Evolutionary conservation across 495 filamentous ascomycete species (phyloP).

Genomic region (Schizothecium vesticola): DNA sequence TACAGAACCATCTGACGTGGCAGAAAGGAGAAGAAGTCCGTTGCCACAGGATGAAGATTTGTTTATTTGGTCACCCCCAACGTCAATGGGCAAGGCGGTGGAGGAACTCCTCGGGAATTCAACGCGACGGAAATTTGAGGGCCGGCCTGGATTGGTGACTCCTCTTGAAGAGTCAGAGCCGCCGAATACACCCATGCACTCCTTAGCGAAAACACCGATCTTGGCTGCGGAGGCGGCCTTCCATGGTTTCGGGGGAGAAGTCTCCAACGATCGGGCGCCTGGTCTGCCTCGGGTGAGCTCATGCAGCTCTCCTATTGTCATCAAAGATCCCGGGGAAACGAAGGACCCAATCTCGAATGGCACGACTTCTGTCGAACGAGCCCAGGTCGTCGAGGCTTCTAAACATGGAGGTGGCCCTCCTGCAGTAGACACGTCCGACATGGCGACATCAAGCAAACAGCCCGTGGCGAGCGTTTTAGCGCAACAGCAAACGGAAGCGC

Average conservation of each 20-base stretch:
- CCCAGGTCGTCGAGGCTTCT: background rate
- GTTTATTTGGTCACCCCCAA: background rate
- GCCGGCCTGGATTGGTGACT: background rate
- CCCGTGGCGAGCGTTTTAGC: background rate
- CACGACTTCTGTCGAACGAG: background rate
- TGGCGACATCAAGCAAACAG: background rate
- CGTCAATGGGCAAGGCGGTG: background rate
- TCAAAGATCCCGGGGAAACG: background rate
- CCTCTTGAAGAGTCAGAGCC: background rate
- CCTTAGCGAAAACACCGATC: background rate
- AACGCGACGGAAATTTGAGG: background rate
- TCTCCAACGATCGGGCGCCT: background rate
- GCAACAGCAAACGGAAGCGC: background rate
- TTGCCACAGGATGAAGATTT: background rate
- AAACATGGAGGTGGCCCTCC: background rate
- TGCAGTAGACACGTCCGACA: background rate
- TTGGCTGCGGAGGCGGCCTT: background rate
- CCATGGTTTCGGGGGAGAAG: background rate
- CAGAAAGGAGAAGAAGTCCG: background rate
- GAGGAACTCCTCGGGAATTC: background rate
- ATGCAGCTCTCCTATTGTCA: background rate
- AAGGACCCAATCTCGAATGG: background rate
- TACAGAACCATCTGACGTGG: background rate
- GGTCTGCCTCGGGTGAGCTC: background rate
- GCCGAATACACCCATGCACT: background rate